These are phyloP conservation scores for Pseudozyma thailandica DNA, from an alignment of 1,284 basidiomycete species.

Conservation along the genomic window DNA sequence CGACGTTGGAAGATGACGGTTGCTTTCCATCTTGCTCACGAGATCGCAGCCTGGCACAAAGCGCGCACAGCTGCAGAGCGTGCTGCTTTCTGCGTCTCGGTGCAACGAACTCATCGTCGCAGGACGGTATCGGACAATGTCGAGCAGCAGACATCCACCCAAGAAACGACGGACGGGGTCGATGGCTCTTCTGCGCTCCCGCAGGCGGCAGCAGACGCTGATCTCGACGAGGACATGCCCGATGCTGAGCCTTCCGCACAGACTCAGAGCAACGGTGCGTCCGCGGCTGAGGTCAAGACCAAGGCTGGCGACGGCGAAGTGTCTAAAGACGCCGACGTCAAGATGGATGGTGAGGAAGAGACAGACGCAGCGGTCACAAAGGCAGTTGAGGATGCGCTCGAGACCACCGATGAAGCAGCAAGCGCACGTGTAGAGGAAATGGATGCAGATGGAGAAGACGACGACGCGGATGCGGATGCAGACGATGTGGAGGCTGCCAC, in stretches of 20 bases:
- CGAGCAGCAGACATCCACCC: conserved; percentile 26
- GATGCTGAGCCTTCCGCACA: conserved; percentile 2
- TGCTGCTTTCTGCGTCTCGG: conserved; percentile 73
- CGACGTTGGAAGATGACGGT: conserved; percentile 88
- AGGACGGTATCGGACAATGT: conserved; percentile 26
- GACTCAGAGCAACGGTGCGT: background rate
- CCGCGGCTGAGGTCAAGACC: conserved; percentile 1
- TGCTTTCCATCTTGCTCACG: conserved; percentile 84
- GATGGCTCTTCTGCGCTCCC: background rate
- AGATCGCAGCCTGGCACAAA: conserved; percentile 87
- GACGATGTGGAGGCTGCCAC: conserved; percentile 51
- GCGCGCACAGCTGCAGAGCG: conserved; percentile 77
- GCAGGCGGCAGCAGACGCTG: conserved; percentile 1
- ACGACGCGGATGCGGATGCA: conserved; percentile 51
- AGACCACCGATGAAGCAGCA: conserved; percentile 49
- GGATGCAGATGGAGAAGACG: conserved; percentile 49
- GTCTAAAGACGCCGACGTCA: conserved; percentile 15
- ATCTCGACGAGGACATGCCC: conserved; percentile 27
- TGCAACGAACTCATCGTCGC: conserved; percentile 30
- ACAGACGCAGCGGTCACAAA: conserved; percentile 52
- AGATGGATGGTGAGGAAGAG: conserved; percentile 55
- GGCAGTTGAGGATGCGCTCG: conserved; percentile 55
- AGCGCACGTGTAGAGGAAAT: conserved; percentile 44
- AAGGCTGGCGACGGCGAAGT: background rate
- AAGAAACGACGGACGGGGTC: conserved; percentile 4